Percentiles rank a stretch among this genome's conserved stretches.
Conservation (phyloP, 2,329 filamentous ascomycete genomes). For the Uncinocarpus reesii region DNA sequence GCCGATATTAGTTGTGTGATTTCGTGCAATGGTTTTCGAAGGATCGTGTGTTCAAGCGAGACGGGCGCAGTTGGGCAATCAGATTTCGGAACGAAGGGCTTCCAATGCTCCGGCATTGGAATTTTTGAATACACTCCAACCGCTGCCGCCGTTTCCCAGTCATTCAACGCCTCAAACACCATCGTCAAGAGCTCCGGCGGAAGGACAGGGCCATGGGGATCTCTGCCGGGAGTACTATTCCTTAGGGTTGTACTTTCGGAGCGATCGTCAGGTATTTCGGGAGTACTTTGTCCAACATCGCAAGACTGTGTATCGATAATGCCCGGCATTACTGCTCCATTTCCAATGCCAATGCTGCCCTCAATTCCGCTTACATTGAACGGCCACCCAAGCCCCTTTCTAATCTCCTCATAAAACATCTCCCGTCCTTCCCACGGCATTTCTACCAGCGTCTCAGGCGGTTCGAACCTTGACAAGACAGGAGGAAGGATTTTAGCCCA, state of each 20-base stretch:
- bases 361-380: constrained; percentile 7
- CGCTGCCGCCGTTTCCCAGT: constrained; percentile 82
- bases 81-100: constrained; percentile 50
- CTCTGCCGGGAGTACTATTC: neutral
- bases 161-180: constrained; percentile 66
- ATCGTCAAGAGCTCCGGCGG: constrained; percentile 85
- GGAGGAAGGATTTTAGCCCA: constrained; percentile 77
- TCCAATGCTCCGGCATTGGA: constrained; percentile 63
- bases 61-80: constrained; percentile 57
- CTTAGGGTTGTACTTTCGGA: constrained; percentile 32
- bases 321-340: constrained; percentile 18
- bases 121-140: constrained; percentile 72
- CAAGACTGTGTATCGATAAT: neutral
- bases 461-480: constrained; percentile 70
- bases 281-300: neutral
- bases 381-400: constrained; percentile 24
- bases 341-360: constrained; percentile 14
- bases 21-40: constrained; percentile 58
- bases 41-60: constrained; percentile 73
- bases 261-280: neutral
- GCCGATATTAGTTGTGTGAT: constrained; percentile 64
- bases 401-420: constrained; percentile 26
- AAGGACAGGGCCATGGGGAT: constrained; percentile 32
- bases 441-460: constrained; percentile 40
- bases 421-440: constrained; percentile 42